Base-by-base conservation (phyloP, 2,329 filamentous ascomycete species). In the Aspergillus arachidicola region DNA sequence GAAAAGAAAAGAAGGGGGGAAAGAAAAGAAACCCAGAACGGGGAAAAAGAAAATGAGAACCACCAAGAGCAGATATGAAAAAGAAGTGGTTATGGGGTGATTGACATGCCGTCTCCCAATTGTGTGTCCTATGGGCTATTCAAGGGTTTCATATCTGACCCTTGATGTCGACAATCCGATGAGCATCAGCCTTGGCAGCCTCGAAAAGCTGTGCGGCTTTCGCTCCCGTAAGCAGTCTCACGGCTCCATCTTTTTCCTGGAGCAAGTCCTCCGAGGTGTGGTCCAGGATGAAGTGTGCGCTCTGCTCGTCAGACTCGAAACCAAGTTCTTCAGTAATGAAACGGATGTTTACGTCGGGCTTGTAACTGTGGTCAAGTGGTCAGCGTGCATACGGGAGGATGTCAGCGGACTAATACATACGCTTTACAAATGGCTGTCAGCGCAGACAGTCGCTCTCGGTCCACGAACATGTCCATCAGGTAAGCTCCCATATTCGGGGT, bases 381-480 rank as follows among this genome's bases (percentile, higher is more conserved):
- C 81, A 90, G 86, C 71, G 72, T 32, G 43, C n/a, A 23, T n/a
- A 36, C 3, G 2, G 46, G 14, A 12, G 19, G 5, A 14, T 9
- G 23, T 21, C 11, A 21, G 30, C 32, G 6, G 57, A 2, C 16
- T n/a, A n/a, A 88, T 10, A 73, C 94, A 83, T 83, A 99, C 95
- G 92, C 89, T 92, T 87, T 96, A 87, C 93, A 97, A 71, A 99
- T 95, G 77, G 90, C 92, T 78, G 93, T 90, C 75, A 99, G 82
- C 69, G 95, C 95, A 75, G 91, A 89, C 69, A 99, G 87, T 73
- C 95, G 92, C 83, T 99, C 94, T 75, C 95, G 90, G 73, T 89
- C 89, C 77, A 98, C 91, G 83, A 99, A 98, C 92, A 97, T 97
- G 83, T 99, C 95, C 92, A 99, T 96, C 58, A 99, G 87, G 80